A percentile compares a stretch with the other conserved stretches of the same genome.
phyloP scores from a whole-genome alignment of 495 filamentous ascomycete genomes.

The Pyrenopolyporus hunteri region DNA sequence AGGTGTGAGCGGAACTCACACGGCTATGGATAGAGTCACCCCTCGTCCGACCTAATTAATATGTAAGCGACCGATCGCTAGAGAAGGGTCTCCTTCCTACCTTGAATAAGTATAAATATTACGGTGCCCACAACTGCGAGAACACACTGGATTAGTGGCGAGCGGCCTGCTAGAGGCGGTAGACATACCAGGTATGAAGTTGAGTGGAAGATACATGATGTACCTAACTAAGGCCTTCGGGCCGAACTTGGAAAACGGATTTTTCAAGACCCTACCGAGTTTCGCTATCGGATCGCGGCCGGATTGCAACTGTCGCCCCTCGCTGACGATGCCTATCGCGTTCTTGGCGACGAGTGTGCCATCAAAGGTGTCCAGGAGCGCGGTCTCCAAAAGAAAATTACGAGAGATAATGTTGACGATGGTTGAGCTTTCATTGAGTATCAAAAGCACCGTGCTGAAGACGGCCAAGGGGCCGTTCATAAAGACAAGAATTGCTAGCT shows the following conservation, averaged over 20 bases:
- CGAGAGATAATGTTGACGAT: constrained; percentile 76
- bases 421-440: constrained; percentile 81
- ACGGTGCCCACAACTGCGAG: constrained; percentile 74
- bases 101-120: constrained; percentile 78
- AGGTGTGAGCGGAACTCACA: constrained; percentile 29
- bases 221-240: constrained; percentile 71
- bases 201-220: constrained; percentile 84
- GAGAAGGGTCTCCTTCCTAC: constrained; percentile 45
- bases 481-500: constrained; percentile 78
- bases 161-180: not conserved
- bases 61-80: constrained; percentile 15
- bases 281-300: constrained; percentile 67
- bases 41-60: constrained; percentile 44
- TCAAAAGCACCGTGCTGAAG: constrained; percentile 74
- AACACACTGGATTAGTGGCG: not conserved
- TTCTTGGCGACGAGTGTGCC: constrained; percentile 69
- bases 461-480: constrained; percentile 86
- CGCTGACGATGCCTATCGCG: constrained; percentile 64
- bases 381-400: constrained; percentile 77
- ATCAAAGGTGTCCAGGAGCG: constrained; percentile 90
- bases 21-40: constrained; percentile 48
- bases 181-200: constrained; percentile 73
- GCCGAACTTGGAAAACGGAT: constrained; percentile 70
- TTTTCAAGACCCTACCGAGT: constrained; percentile 74
- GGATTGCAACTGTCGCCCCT: constrained; percentile 73